phyloP scores from a whole-genome alignment of 1,284 basidiomycete genomes.

The Psilocybe mexicana region DNA sequence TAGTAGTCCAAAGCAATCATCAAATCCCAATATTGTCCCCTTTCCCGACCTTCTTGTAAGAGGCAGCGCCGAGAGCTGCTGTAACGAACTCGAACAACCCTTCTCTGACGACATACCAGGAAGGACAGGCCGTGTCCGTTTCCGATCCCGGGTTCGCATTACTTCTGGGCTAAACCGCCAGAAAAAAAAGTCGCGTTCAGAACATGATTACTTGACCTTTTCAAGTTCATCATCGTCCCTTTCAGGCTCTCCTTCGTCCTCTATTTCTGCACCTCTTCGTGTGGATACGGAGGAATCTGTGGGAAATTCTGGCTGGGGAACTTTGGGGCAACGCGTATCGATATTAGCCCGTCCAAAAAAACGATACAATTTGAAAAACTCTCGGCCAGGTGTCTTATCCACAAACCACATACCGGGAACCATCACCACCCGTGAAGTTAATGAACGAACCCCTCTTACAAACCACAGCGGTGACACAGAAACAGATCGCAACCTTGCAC shows the following conservation, averaged over 20 bases:
- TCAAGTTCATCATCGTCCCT: slow-evolving; percentile 43
- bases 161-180: slow-evolving; percentile 41
- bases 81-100: slow-evolving; percentile 14
- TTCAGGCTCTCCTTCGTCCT: slow-evolving; percentile 67
- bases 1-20: slow-evolving; percentile 10
- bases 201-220: slow-evolving; percentile 22
- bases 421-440: not conserved
- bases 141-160: slow-evolving; percentile 43
- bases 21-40: slow-evolving; percentile 4
- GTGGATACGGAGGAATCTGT: slow-evolving; percentile 49
- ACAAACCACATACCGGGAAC: not conserved
- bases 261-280: slow-evolving; percentile 70
- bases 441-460: slow-evolving; percentile 27
- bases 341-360: slow-evolving; percentile 30
- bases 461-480: slow-evolving; percentile 25
- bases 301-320: slow-evolving; percentile 51
- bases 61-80: slow-evolving; percentile 4
- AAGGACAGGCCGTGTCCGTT: slow-evolving; percentile 33
- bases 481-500: slow-evolving; percentile 30
- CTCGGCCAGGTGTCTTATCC: not conserved
- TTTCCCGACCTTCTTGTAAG: slow-evolving; percentile 9
- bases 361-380: slow-evolving; percentile 8
- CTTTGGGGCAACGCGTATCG: slow-evolving; percentile 57
- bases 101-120: slow-evolving; percentile 11
- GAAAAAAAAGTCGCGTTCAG: slow-evolving; percentile 25